A percentile compares a stretch with the other conserved stretches of the same genome.
Evolutionary conservation across 2,329 filamentous ascomycete genomes (phyloP).

Genomic region (Colletotrichum godetiae): DNA sequence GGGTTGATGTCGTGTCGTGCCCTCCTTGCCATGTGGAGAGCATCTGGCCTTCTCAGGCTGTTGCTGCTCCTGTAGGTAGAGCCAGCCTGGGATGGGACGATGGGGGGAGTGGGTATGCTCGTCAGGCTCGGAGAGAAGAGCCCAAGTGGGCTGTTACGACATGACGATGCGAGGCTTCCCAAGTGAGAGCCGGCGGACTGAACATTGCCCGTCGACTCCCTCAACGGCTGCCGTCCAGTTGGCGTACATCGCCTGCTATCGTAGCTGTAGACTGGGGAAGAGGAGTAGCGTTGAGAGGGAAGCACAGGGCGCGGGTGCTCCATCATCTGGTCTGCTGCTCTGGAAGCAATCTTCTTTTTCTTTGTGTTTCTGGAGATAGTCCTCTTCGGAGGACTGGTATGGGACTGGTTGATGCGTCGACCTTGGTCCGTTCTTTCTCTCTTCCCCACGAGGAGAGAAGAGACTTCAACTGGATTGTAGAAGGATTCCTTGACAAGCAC

Average conservation of each 20-base stretch:
- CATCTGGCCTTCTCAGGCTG: conserved; percentile 44
- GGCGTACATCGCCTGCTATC: conserved; percentile 56
- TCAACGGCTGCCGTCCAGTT: conserved; percentile 56
- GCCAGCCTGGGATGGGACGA: conserved; percentile 61
- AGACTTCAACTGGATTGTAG: conserved; percentile 30
- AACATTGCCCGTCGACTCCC: conserved; percentile 64
- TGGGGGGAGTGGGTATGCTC: conserved; percentile 59
- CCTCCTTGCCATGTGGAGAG: conserved; percentile 43
- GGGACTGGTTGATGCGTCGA: conserved; percentile 11
- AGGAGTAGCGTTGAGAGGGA: conserved; percentile 63
- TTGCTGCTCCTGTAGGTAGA: conserved; percentile 46
- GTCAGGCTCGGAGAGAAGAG: conserved; percentile 59
- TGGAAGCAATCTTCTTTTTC: neutral
- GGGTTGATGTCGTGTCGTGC: conserved; percentile 62
- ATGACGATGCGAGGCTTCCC: conserved; percentile 51
- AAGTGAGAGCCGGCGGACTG: conserved; percentile 47
- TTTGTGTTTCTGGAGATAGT: conserved; percentile 8
- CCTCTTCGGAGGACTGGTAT: neutral
- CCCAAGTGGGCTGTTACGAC: conserved; percentile 55
- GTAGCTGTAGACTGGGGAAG: conserved; percentile 56
- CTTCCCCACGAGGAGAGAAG: conserved; percentile 4
- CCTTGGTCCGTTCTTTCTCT: conserved; percentile 22
- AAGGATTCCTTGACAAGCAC: conserved; percentile 37
- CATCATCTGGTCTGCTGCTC: conserved; percentile 17
- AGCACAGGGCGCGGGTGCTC: conserved; percentile 57